phyloP scores from a whole-genome alignment of 2,329 filamentous ascomycete genomes.

The Colletotrichum cereale region DNA sequence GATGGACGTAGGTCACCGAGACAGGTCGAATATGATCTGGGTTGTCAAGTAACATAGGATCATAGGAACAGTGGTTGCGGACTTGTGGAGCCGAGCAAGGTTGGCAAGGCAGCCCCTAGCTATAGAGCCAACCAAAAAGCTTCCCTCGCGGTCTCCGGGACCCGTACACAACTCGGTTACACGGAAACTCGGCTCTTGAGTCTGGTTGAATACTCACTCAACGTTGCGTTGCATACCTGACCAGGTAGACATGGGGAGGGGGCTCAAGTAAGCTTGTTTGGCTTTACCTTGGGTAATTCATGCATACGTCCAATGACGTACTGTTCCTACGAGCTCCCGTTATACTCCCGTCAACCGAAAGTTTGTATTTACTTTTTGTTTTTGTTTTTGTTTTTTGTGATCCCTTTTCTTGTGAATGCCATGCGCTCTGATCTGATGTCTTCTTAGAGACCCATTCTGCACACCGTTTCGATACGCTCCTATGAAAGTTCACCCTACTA shows the following conservation, averaged over 20 bases:
- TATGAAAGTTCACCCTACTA: not conserved
- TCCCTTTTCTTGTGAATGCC: too few species aligned
- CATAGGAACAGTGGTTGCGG: too few species aligned
- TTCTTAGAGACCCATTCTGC: not conserved
- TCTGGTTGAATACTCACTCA: not conserved
- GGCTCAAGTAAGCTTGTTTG: not conserved
- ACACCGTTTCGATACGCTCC: not conserved
- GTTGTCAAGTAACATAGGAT: too few species aligned
- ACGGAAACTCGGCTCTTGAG: too few species aligned
- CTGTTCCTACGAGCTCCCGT: not conserved
- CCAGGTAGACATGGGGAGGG: too few species aligned
- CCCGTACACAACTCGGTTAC: not conserved
- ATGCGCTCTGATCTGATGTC: not conserved
- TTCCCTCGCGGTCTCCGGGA: too few species aligned
- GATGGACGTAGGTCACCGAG: too few species aligned
- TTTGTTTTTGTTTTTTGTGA: too few species aligned
- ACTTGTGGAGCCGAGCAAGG: too few species aligned
- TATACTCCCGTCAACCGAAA: not conserved
- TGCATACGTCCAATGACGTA: not conserved
- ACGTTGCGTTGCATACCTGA: not conserved
- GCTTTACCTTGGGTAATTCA: not conserved
- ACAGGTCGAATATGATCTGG: too few species aligned
- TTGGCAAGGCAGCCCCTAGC: too few species aligned
- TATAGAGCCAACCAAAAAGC: too few species aligned
- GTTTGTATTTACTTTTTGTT: not conserved